Conservation (phyloP, 2,329 filamentous ascomycete species). For the Huntiella savannae region DNA sequence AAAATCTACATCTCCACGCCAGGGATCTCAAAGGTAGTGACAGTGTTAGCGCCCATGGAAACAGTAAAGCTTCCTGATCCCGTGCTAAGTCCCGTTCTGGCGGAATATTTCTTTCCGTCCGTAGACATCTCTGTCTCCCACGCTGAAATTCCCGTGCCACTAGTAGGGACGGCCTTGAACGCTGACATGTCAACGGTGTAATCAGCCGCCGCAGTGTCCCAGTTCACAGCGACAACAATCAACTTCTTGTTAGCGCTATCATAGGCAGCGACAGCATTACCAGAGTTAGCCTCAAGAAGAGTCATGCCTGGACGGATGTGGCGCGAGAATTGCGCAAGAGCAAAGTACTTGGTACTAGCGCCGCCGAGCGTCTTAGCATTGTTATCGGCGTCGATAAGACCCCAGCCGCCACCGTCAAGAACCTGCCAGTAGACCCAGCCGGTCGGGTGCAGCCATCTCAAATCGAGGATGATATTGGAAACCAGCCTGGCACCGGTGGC, state of each 20-base stretch:
- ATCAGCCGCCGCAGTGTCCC: constrained; percentile 16
- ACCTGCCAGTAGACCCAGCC: constrained; percentile 28
- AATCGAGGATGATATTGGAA: constrained; percentile 19
- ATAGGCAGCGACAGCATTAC: constrained; percentile 22
- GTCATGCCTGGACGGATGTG: constrained; percentile 24
- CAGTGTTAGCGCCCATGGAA: constrained; percentile 18
- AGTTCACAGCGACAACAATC: constrained; percentile 22
- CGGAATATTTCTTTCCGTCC: constrained; percentile 19
- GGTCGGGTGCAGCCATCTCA: constrained; percentile 22
- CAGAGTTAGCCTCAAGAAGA: constrained; percentile 18
- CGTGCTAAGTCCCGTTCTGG: constrained; percentile 17
- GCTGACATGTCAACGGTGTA: constrained; percentile 21
- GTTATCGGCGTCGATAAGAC: constrained; percentile 22
- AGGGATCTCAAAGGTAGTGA: constrained; percentile 22
- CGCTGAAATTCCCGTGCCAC: constrained; percentile 18
- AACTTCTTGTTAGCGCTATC: constrained; percentile 18
- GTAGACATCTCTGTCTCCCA: constrained; percentile 21
- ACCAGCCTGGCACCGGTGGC: constrained; percentile 18
- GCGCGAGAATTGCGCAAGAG: constrained; percentile 23
- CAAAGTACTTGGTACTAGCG: constrained; percentile 22
- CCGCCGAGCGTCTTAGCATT: constrained; percentile 16
- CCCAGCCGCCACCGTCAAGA: constrained; percentile 23
- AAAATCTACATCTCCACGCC: constrained; percentile 12
- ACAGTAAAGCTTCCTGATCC: constrained; percentile 21
- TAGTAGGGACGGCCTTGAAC: constrained; percentile 17